Evolutionary conservation across 2,329 filamentous ascomycete genomes (phyloP), one percentile per base, ranked within the genome.

Genomic region (Exophiala alcalophila): DNA sequence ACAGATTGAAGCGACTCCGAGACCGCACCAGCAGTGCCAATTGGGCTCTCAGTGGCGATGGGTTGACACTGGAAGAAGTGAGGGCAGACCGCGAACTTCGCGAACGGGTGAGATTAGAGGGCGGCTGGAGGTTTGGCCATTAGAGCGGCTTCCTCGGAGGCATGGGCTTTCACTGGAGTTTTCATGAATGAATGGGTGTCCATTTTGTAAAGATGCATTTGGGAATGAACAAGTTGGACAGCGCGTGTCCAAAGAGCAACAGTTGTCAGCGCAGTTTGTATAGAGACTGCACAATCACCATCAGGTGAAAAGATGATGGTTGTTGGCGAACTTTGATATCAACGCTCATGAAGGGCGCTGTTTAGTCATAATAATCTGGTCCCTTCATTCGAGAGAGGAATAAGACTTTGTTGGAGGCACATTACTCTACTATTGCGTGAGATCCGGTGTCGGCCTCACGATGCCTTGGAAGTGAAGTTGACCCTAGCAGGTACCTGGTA

Each of bases 1-100:
- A 91, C 42, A 73, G 84, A 52, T 81, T 86, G 64, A 86, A 86
- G 71, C 86, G 88, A 60, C 97, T 96, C 74, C 80, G 94, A 12
- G 83, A 86, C 37, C 78, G 92, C 42, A 96, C 91, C 4, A 94
- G 87, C 56, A 95, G 88, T 65, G 94, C 94, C 24, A 94, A 95
- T 68, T 98, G 92, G 92, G 83, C 78, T 59, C 78, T 56, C 7
- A 66, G 86, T 40, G 73, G 83, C 3, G 94, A 98, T 64, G 73
- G 76, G 30, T 72, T 98, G 56, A 96, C 90, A 0, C 84, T 90
- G 54, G 90, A 94, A 46, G 90, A 96, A 60, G 86, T 94, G 58
- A 72, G 78, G 40, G 84, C 80, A 60, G 90, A 96, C 67, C 69
- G 85, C 56, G 83, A 85, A 48, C 85, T 84, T 43, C 76, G 90